These are phyloP conservation scores for Fragilaria crotonensis DNA, from an alignment of 108 stramenopile genomes.

Conservation along the genomic window DNA sequence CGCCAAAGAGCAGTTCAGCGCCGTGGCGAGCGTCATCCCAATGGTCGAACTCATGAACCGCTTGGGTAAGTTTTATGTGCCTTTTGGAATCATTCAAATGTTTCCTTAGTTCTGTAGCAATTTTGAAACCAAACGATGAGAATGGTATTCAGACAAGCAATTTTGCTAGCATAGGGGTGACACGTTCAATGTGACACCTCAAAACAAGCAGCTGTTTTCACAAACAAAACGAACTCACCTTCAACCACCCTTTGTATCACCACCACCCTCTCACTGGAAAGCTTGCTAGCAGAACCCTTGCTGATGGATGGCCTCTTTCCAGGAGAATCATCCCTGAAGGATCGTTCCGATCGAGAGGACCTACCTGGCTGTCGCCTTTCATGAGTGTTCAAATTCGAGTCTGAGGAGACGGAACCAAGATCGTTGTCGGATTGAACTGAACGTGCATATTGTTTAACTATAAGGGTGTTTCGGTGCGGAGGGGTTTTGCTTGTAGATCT, in stretches of 20 bases:
- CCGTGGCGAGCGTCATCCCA: slow-evolving; percentile 50
- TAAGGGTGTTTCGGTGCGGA: not conserved
- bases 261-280: not conserved
- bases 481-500: not conserved
- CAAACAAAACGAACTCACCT: not conserved
- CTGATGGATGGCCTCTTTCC: too few species aligned
- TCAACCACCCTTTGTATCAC: not conserved
- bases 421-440: not conserved
- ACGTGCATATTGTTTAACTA: not conserved
- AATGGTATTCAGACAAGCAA: too few species aligned
- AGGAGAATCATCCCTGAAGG: not conserved
- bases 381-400: not conserved
- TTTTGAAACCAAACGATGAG: too few species aligned
- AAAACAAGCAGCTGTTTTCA: too few species aligned
- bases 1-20: slow-evolving; percentile 57
- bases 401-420: not conserved
- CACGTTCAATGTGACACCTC: too few species aligned
- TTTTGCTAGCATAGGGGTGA: too few species aligned
- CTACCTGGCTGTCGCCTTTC: not conserved
- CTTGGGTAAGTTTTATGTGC: slow-evolving; percentile 22
- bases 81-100: not conserved
- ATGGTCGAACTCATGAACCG: slow-evolving; percentile 64
- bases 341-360: not conserved
- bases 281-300: too few species aligned
- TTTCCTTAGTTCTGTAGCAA: slow-evolving; percentile 28